A percentile compares a stretch with the other conserved stretches of the same genome.
phyloP scores from a whole-genome alignment of 2,329 filamentous ascomycete genomes.

The Botryotinia convoluta region DNA sequence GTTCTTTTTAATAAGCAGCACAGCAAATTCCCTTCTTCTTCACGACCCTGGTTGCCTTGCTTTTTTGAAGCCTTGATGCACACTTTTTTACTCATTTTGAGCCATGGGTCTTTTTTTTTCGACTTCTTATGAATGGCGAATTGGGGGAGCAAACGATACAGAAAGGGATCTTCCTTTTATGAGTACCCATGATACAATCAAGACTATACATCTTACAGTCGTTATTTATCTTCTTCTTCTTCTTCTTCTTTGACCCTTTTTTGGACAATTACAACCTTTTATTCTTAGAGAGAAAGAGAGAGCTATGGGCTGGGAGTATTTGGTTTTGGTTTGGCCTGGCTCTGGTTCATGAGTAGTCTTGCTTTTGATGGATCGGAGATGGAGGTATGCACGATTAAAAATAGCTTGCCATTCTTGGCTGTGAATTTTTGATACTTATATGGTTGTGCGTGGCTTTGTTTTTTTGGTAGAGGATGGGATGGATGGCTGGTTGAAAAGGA shows the following conservation, averaged over 20 bases:
- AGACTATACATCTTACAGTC: constrained; percentile 5
- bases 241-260: not conserved
- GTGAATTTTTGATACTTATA: not conserved
- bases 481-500: not conserved
- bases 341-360: not conserved
- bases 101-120: constrained; percentile 9
- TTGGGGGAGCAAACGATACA: not conserved
- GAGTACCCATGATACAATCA: constrained; percentile 14
- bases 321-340: not conserved
- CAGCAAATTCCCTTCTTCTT: constrained; percentile 9
- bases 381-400: not conserved
- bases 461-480: not conserved
- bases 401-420: not conserved
- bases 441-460: not conserved
- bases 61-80: constrained; percentile 1
- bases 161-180: constrained; percentile 3
- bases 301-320: not conserved
- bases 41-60: constrained; percentile 1
- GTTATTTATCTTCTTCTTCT: not conserved
- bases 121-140: constrained; percentile 9
- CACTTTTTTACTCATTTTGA: not conserved
- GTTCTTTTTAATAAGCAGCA: constrained; percentile 8
- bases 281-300: constrained; percentile 3
- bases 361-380: not conserved
- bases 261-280: constrained; percentile 7